These are phyloP conservation scores for Chaetomium cochliodes DNA, from an alignment of 495 filamentous ascomycete species.

Conservation along the genomic window DNA sequence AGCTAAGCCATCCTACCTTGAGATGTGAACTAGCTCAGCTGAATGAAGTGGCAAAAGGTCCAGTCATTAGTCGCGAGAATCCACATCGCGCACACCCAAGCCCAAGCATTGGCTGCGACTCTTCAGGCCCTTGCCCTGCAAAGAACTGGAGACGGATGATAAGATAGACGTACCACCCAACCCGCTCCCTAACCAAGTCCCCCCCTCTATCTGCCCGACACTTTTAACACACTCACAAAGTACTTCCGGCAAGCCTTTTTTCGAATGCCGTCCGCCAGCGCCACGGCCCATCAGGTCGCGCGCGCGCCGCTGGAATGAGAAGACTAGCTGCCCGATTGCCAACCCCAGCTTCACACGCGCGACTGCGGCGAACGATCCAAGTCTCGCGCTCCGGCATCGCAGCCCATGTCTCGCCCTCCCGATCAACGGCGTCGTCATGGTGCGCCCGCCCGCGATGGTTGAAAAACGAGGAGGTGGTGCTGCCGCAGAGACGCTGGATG, in stretches of 20 bases:
- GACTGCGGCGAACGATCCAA: slow-evolving; percentile 12
- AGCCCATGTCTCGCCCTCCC: not conserved
- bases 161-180: not conserved
- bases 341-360: slow-evolving; percentile 26
- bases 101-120: too few relatives aligned
- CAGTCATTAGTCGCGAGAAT: not conserved
- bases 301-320: slow-evolving; percentile 41
- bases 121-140: too few relatives aligned
- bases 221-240: too few relatives aligned
- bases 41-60: not conserved
- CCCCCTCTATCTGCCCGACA: not conserved
- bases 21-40: too few relatives aligned
- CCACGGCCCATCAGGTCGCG: slow-evolving; percentile 26
- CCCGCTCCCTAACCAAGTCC: not conserved
- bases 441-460: not conserved
- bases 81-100: too few relatives aligned
- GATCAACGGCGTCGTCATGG: slow-evolving; percentile 5
- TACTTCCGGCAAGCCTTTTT: not conserved
- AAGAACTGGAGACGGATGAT: not conserved
- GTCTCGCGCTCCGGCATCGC: slow-evolving; percentile 13
- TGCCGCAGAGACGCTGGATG: not conserved
- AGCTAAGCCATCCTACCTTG: too few relatives aligned
- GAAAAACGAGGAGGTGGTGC: not conserved
- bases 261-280: slow-evolving; percentile 37
- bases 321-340: slow-evolving; percentile 34